Percentiles rank a stretch among this genome's conserved stretches.
These are phyloP conservation scores for Xerocomellus chrysenteron DNA, from an alignment of 768 basidiomycete genomes.

Conservation along the genomic window DNA sequence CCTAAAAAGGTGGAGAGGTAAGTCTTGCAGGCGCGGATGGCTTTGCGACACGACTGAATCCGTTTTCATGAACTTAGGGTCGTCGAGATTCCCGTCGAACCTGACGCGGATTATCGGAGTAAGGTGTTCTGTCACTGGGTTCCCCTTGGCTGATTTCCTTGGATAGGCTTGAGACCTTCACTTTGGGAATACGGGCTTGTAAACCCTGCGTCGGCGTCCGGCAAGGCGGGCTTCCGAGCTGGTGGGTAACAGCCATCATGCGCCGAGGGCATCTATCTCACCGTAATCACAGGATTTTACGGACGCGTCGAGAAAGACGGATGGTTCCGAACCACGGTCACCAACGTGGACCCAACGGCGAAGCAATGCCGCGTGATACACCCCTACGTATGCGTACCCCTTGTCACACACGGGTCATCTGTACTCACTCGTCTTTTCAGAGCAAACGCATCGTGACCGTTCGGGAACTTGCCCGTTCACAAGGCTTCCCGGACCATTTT, in stretches of 20 bases:
- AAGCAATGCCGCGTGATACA: slow-evolving; percentile 73
- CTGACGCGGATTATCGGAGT: slow-evolving; percentile 69
- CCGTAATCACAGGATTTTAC: slow-evolving; percentile 43
- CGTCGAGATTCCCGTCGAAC: slow-evolving; percentile 52
- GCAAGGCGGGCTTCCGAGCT: slow-evolving; percentile 47
- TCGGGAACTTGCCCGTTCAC: slow-evolving; percentile 74
- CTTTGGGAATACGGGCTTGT: slow-evolving; percentile 59
- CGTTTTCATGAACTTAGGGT: slow-evolving; percentile 40
- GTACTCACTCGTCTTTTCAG: slow-evolving; percentile 34
- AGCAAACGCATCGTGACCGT: slow-evolving; percentile 70
- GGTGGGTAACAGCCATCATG: slow-evolving; percentile 35
- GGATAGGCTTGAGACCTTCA: slow-evolving; percentile 35
- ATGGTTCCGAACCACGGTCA: slow-evolving; percentile 73
- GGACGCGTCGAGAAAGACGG: slow-evolving; percentile 55
- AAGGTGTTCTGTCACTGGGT: slow-evolving; percentile 10
- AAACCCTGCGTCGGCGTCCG: slow-evolving; percentile 60
- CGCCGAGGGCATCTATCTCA: neutral
- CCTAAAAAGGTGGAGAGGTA: slow-evolving; percentile 58
- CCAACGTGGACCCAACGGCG: slow-evolving; percentile 75
- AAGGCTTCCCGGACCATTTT: slow-evolving; percentile 80
- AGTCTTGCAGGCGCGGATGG: slow-evolving; percentile 9
- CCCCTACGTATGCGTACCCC: slow-evolving; percentile 50
- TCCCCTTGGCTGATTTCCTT: neutral
- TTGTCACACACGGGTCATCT: neutral
- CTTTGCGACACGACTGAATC: neutral